Evolutionary conservation across 2,329 filamentous ascomycete genomes (phyloP), one percentile per base, ranked within the genome.

Genomic region (Ceratocystis huliohia): DNA sequence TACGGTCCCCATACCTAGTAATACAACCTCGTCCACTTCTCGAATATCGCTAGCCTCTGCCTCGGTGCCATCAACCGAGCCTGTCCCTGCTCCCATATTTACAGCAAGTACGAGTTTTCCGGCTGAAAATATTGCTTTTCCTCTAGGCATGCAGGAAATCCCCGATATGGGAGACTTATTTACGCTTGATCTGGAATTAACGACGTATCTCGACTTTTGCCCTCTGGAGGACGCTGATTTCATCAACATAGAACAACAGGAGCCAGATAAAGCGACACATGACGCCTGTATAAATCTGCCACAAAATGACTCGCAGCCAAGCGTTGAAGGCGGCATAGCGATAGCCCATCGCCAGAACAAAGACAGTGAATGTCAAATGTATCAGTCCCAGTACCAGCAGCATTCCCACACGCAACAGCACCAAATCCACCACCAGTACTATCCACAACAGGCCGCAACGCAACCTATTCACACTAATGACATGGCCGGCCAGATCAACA

Each of bases 301-400:
- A 33, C 56, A 59, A 5, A n/a, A 37, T 20, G 7, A 8, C 17
- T n/a, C 56, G 8, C 56, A 59, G 56, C 25, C 7, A n/a, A 17
- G n/a, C 17, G 5, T 20, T n/a, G 8, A 25, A 2, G 28, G 7
- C 20, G 56, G 56, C 33, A 37, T 59, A n/a, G 13, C 28, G 8
- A 59, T 59, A 3, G 56, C 56, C 56, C 56, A 59, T 20, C 56
- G 56, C 30, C 56, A 59, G 56, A n/a, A 59, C 30, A 37, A n/a
- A 30, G 28, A 6, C 17, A 28, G 10, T 3, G 28, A 59, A n/a
- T 3, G 13, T 7, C 56, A 59, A 37, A n/a, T 22, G 15, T 28
- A 59, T 30, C 56, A 59, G 28, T 17, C 28, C 20, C 56, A 59
- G 7, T 17, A 33, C 15, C 13, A 30, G 1, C 56, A 59, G 6